Evolutionary conservation across 495 filamentous ascomycete genomes (phyloP), one percentile per base, ranked within the genome.

Genomic region (Penicillium roqueforti): DNA sequence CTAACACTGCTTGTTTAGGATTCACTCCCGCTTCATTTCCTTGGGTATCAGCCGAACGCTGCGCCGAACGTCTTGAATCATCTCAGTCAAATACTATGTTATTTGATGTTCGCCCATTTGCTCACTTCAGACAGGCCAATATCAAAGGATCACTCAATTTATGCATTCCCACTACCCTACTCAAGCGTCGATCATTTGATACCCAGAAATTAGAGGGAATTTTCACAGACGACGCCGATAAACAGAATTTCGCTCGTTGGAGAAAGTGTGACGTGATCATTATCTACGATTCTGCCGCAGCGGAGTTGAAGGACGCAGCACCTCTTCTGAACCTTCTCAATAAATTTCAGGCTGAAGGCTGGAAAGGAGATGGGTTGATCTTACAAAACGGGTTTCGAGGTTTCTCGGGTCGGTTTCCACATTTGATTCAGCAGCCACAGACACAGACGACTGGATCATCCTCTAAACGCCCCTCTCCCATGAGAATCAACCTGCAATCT

Each of bases 111-210:
- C 84, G 93, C 18, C 89, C 93, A 6, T 91, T 85, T 54, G 87
- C 89, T 9, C 88, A 91, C 60, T 97, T 85, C 65, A 78, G 85
- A 10, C 77, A 83, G 37, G 86, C 87, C 42, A 82, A 87, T 23
- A 88, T 98, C 19, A 65, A 73, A 38, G 85, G 85, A 6, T 90
- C 93, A 0, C 68, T 98, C 41, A 97, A 95, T 69, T 77, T 98
- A 11, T 97, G 95, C 56, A 95, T 97, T 51, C 93, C 93, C 0
- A 98, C 93, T 8, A 98, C 92, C 0, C 71, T 98, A 34, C 72
- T 97, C 38, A 98, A 97, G 69, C 79, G 93, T 47, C 84, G 87
- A 9, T 92, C 93, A 0, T 98, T 92, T 69, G 91, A 92, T 57
- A 80, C 95, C n/a, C 76, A 89, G 50, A 97, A 95, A 61, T 76